These are phyloP conservation scores for Santalum album DNA, from an alignment of 164 flowering plant genomes.

Conservation along the genomic window DNA sequence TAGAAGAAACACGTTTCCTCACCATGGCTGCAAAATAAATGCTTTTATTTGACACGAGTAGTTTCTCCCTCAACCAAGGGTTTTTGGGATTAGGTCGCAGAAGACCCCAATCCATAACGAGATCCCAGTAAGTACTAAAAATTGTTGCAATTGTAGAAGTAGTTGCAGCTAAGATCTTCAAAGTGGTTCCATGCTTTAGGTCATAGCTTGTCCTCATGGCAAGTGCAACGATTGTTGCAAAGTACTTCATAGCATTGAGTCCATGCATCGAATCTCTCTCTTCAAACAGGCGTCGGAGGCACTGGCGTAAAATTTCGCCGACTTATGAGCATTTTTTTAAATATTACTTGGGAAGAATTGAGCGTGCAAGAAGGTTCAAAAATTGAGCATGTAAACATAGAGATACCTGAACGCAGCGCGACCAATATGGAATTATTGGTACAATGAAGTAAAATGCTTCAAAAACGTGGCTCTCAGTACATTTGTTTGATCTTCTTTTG, in stretches of 20 bases:
- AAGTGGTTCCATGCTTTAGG: constrained; percentile 7
- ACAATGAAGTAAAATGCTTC: constrained; percentile 25
- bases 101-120: constrained; percentile 47
- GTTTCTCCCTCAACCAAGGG: constrained; percentile 45
- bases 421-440: constrained; percentile 38
- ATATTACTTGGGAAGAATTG: no score
- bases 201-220: constrained; percentile 21
- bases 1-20: neutral
- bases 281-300: constrained; percentile 19
- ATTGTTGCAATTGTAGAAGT: constrained; percentile 28
- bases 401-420: constrained; percentile 34
- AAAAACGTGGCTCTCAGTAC: constrained; percentile 20
- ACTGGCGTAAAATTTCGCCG: constrained; percentile 6
- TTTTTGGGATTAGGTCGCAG: constrained; percentile 25
- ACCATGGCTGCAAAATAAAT: constrained; percentile 42
- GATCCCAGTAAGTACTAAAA: constrained; percentile 33
- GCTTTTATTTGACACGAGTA: constrained; percentile 20
- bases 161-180: constrained; percentile 21
- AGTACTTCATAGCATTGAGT: neutral
- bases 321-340: neutral
- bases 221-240: constrained; percentile 9
- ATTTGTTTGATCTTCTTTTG: constrained; percentile 31
- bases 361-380: no score
- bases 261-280: constrained; percentile 13
- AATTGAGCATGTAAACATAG: neutral